These are phyloP conservation scores for Aureobasidium sp. DNA, from an alignment of 2,329 filamentous ascomycete genomes.

Conservation along the genomic window DNA sequence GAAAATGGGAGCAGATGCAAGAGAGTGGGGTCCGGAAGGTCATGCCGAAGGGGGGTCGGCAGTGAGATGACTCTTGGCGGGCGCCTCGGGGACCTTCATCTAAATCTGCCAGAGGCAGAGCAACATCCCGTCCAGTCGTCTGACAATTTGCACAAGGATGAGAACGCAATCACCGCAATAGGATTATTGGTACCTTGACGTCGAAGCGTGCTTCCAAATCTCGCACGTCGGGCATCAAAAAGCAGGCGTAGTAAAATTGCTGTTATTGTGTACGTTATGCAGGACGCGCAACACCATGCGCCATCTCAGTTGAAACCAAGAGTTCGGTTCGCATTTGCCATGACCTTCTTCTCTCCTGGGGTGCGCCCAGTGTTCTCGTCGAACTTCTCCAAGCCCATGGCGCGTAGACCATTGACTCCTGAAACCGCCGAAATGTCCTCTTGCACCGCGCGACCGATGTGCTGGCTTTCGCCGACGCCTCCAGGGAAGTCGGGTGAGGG, in stretches of 20 bases:
- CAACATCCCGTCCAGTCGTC: not conserved
- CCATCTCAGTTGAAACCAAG: not conserved
- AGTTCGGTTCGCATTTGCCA: slow-evolving; percentile 6
- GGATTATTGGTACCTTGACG: not conserved
- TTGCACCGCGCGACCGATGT: slow-evolving; percentile 27
- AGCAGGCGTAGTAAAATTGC: not conserved
- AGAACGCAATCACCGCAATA: not conserved
- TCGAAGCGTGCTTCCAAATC: not conserved
- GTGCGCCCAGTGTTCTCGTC: not conserved
- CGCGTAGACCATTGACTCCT: slow-evolving; percentile 19
- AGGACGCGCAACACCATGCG: not conserved
- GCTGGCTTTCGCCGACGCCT: slow-evolving; percentile 51
- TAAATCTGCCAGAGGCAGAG: not conserved
- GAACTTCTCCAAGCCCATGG: slow-evolving; percentile 11
- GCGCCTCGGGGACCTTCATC: not conserved
- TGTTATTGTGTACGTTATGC: not conserved
- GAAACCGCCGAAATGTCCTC: slow-evolving; percentile 29
- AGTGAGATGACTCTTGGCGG: not conserved
- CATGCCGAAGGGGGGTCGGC: not conserved
- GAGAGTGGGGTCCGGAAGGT: not conserved
- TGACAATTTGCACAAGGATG: not conserved
- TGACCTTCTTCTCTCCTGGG: slow-evolving; percentile 10
- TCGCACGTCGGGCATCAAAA: not conserved
- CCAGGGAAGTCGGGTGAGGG: slow-evolving; percentile 37
- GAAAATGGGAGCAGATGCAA: not conserved